Conservation (phyloP, 2,329 filamentous ascomycete species). For the Aspergillus quadricinctus region DNA sequence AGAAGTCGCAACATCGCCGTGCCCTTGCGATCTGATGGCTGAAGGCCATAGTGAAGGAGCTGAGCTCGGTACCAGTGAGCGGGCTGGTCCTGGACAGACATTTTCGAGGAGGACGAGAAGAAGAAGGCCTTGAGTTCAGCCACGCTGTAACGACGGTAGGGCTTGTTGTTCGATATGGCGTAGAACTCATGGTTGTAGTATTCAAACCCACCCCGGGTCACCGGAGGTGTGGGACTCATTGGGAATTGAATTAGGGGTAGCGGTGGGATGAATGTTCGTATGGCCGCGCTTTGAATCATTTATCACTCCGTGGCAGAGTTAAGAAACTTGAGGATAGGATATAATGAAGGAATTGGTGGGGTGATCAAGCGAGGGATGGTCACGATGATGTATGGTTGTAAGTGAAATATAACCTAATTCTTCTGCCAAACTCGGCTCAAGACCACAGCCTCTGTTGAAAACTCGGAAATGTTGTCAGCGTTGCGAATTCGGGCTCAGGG, state of each 20-base stretch:
- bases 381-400: too few species aligned
- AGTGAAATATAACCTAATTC: too few species aligned
- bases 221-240: slow-evolving; percentile 14
- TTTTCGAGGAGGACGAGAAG: slow-evolving; percentile 7
- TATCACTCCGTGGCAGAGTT: too few species aligned
- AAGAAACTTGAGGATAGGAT: too few species aligned
- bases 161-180: slow-evolving; percentile 41
- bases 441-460: too few species aligned
- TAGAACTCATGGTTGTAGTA: slow-evolving; percentile 44
- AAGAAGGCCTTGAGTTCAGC: slow-evolving; percentile 46
- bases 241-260: neutral
- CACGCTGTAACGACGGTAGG: slow-evolving; percentile 44
- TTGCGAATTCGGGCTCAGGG: too few species aligned
- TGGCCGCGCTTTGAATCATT: neutral
- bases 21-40: slow-evolving; percentile 54
- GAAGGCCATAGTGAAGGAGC: slow-evolving; percentile 58
- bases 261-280: neutral
- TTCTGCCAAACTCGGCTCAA: too few species aligned
- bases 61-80: slow-evolving; percentile 62
- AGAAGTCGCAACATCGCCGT: slow-evolving; percentile 56
- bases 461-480: too few species aligned
- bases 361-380: too few species aligned
- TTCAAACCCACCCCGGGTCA: slow-evolving; percentile 39
- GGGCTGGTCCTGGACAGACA: slow-evolving; percentile 45
- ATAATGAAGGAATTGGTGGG: too few species aligned